Evolutionary conservation across 2,329 filamentous ascomycete genomes (phyloP), one percentile per base, ranked within the genome.

Genomic region (Monilinia polystroma): DNA sequence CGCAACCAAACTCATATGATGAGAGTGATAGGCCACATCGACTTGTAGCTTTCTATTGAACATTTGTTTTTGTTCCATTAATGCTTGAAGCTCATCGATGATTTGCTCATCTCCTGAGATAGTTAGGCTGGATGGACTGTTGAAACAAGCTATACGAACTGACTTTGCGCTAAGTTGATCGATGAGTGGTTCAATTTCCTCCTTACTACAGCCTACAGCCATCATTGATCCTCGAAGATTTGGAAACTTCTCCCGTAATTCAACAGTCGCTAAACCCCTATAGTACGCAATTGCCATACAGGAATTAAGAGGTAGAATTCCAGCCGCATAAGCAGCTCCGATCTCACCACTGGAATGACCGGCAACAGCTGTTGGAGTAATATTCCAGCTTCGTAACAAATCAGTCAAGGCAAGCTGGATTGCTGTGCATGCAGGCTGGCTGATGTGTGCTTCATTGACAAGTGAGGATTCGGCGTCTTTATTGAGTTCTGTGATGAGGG

Each of bases 321-420:
- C 75, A 32, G 70, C 70, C 2, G 74, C 70, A 64, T 75, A 75
- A 18, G 73, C 73, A 18, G 75, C 75, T 12, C 69, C 72, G 53
- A 75, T 76, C 57, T 76, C 75, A 14, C 75, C 75, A 51, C 70
- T 72, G 1, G 74, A 76, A 65, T 76, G 75, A 1, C 75, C 73
- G 18, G 72, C 70, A 2, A 75, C 72, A 7, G 69, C 70, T 12
- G 68, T n/a, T 6, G 72, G 72, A 8, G 69, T 69, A 23, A 83
- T 72, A 1, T 78, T 77, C 67, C 70, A 72, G 12, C 59, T 55
- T 38, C 76, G 45, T 0, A 85, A 73, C 3, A 84, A 75, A 18
- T 80, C 75, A 0, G 79, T 77, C 2, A 84, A 70, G 0, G 78
- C 70, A 2, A 85, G 72, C 70, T 85, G 83, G 2, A 85, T 69